These are phyloP conservation scores for Thecaphora thlaspeos DNA, from an alignment of 1,284 basidiomycete species.

Conservation along the genomic window DNA sequence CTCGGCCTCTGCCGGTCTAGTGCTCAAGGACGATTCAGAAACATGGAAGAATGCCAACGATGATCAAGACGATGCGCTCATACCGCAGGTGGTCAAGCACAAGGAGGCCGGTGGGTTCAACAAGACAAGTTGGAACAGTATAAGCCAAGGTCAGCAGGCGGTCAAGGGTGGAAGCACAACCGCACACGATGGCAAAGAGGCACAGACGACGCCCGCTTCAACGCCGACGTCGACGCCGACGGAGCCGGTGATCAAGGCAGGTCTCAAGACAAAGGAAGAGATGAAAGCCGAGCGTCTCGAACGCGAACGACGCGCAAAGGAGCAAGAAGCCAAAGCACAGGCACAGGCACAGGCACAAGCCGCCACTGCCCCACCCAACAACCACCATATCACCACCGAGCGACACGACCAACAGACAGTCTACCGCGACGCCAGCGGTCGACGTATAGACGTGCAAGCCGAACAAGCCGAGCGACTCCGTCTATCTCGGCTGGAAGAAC, in stretches of 20 bases:
- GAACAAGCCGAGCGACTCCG: constrained; percentile 76
- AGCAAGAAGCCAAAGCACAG: too few relatives aligned
- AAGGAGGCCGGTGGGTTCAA: constrained; percentile 7
- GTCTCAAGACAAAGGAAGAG: constrained; percentile 36
- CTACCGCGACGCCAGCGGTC: constrained; percentile 85
- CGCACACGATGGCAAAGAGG: neutral
- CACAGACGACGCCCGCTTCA: neutral
- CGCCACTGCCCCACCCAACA: too few relatives aligned
- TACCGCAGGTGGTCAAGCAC: constrained; percentile 21
- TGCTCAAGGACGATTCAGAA: constrained; percentile 43
- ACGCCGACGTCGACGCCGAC: too few relatives aligned
- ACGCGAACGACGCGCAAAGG: constrained; percentile 39
- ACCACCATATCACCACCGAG: too few relatives aligned
- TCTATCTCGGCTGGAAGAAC: constrained; percentile 13
- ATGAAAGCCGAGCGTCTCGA: constrained; percentile 34
- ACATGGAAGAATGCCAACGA: constrained; percentile 17
- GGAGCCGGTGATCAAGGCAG: constrained; percentile 23
- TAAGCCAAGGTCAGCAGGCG: neutral
- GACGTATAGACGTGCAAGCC: constrained; percentile 82
- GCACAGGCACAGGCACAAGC: too few relatives aligned
- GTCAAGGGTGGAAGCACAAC: too few relatives aligned
- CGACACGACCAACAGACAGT: constrained; percentile 72
- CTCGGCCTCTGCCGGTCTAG: constrained; percentile 16
- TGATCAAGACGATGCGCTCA: constrained; percentile 26
- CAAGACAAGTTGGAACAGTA: constrained; percentile 9